Percentiles rank a stretch among this genome's conserved stretches.
These are phyloP conservation scores for Boletus coccyginus DNA, from an alignment of 768 basidiomycete genomes.

Conservation along the genomic window DNA sequence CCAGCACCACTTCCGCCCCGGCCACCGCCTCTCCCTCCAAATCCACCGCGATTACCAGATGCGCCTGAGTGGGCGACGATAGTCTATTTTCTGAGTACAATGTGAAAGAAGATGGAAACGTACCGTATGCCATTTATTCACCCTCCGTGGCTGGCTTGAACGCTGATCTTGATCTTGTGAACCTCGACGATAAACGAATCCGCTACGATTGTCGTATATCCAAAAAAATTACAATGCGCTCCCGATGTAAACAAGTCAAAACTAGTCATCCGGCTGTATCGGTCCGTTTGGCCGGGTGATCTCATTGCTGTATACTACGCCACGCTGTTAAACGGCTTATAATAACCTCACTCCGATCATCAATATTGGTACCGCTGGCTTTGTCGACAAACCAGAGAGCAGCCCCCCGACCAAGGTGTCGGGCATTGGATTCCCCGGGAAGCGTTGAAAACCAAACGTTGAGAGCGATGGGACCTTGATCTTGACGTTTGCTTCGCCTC, in stretches of 20 bases:
- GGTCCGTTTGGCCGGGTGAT: neutral
- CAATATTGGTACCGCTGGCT: too few species aligned
- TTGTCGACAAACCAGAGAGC: too few species aligned
- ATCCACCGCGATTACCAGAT: constrained; percentile 78
- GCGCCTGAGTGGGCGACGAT: constrained; percentile 35
- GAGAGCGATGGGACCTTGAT: constrained; percentile 61
- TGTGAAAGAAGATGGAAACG: neutral
- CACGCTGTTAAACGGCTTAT: too few species aligned
- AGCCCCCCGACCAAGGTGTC: constrained; percentile 35
- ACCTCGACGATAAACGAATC: constrained; percentile 1
- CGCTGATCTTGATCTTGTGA: constrained; percentile 13
- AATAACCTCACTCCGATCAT: too few species aligned
- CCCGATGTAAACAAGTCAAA: constrained; percentile 13
- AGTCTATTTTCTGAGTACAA: neutral
- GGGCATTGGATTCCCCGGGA: constrained; percentile 40
- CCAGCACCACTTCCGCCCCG: constrained; percentile 38
- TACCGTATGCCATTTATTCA: constrained; percentile 37
- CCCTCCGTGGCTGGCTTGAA: constrained; percentile 12
- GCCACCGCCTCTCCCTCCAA: constrained; percentile 44
- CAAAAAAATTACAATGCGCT: constrained; percentile 11
- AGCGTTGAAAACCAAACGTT: constrained; percentile 53
- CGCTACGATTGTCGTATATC: neutral
- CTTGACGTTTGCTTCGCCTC: constrained; percentile 55
- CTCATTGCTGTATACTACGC: too few species aligned
- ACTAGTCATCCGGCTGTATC: neutral